phyloP scores from a whole-genome alignment of 257 asterid genomes.

The Phtheirospermum japonicum region DNA sequence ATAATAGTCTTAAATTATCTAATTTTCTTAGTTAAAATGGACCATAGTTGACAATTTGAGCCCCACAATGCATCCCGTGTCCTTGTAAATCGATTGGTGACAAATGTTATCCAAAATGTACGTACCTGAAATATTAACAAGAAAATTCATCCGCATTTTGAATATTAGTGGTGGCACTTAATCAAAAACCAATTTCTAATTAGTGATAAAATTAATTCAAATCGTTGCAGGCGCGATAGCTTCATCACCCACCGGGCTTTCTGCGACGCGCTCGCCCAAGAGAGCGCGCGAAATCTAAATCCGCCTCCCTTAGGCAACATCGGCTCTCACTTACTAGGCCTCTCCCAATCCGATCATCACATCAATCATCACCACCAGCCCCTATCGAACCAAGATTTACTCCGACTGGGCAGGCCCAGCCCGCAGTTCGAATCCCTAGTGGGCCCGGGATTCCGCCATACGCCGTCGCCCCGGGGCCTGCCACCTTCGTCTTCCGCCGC shows the following conservation, averaged over 20 bases:
- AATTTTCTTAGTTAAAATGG: neutral
- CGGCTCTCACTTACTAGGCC: constrained; percentile 50
- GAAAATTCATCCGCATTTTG: too few species aligned
- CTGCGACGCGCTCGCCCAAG: constrained; percentile 84
- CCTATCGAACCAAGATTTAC: constrained; percentile 38
- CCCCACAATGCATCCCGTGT: too few species aligned
- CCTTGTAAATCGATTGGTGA: too few species aligned
- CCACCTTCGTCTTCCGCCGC: constrained; percentile 27
- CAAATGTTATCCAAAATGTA: too few species aligned
- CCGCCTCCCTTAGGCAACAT: constrained; percentile 49
- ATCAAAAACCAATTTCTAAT: too few species aligned
- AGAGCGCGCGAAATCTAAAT: constrained; percentile 51
- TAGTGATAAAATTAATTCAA: too few species aligned
- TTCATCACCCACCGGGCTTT: constrained; percentile 85
- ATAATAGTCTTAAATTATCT: too few species aligned
- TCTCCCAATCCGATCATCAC: constrained; percentile 37
- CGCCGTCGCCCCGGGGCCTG: constrained; percentile 16
- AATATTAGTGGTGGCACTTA: too few species aligned
- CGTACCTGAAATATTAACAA: too few species aligned
- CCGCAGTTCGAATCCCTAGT: constrained; percentile 41
- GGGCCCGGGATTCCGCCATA: constrained; percentile 35
- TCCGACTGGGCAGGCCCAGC: constrained; percentile 37
- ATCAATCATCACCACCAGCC: constrained; percentile 10
- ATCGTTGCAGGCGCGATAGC: constrained; percentile 65
- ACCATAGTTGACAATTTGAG: too few species aligned